Base-by-base conservation (phyloP, 306 rosid genomes). In the Trifolium dubium region DNA sequence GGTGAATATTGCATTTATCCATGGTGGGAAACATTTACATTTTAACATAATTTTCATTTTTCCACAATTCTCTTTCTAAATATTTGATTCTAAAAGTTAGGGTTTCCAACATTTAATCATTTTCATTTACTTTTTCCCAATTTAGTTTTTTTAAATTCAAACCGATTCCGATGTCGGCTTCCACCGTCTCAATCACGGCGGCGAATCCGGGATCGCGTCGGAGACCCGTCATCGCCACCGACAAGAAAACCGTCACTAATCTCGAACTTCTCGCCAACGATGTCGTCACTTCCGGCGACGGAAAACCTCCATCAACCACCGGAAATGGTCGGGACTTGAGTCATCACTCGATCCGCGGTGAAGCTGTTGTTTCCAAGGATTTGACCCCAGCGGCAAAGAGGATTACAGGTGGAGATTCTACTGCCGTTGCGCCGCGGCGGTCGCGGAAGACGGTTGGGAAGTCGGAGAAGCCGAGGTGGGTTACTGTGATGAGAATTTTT, bases 111-210 rank as follows among this genome's bases (percentile, higher is more conserved):
- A 72, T 40, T 79, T 32, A 1, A 12, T 0, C 10, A 8, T 29
- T 77, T 70, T 17, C 4, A 4, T 28, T 37, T 41, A 30, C 5
- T 15, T 62, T 75, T 32, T n/a, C 30, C 5, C 13, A 46, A 41
- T 43, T 75, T 43, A 10, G 10, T 37, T 37, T 17, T 10, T 5
- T 49, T 31, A 19, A 69, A 18, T 76, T 64, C 66, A 59, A 67
- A 35, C 23, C 40, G 40, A 72, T 46, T 58, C 83, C 69, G 81
- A 95, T 95, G 99, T 92, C 99, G 77, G 97, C 99, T 78, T 92
- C 99, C 79, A 90, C 97, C 49, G 91, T 90, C 11, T 92, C 99
- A 7, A 89, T 92, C 51, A 87, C 98, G 85, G 96, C 97, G 77
- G 89, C 97, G 64, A 90, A 84, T 78, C 97, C 98, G 77, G 81